Evolutionary conservation across 2,329 filamentous ascomycete genomes (phyloP), one percentile per base, ranked within the genome.

Genomic region (Boeremia exigua): DNA sequence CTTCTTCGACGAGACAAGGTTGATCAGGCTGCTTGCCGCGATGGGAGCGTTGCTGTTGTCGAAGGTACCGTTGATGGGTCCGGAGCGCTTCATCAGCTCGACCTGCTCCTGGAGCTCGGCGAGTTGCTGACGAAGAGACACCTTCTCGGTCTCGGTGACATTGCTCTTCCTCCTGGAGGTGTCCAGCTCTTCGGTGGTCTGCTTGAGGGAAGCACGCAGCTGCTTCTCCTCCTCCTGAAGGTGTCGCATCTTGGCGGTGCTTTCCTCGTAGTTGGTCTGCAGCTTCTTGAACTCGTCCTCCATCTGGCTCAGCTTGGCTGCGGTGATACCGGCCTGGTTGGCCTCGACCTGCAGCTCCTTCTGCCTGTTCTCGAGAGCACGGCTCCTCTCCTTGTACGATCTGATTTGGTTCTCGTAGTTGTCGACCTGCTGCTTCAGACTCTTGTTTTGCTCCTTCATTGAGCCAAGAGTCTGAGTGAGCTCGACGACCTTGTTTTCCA

Each of bases 401-500:
- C 96, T 96, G 79, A 99, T 88, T 78, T 99, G 95, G 65, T 85
- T 88, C 76, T 99, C 94, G 79, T 98, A 97, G 76, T 91, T 97
- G 77, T 97, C 92, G 44, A 99, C 89, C 77, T 98, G 93, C 32
- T 86, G 88, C 66, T 90, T 83, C 59, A 99, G 84, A 55, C 86
- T 85, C 82, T 96, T 97, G 85, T 99, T 99, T 79, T 96, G 91
- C 60, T 88, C 86, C 81, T 96, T 96, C 84, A 96, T 89, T 9
- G 92, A 88, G 63, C 95, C 93, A 67, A 99, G 79, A 45, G 89
- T 91, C 77, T 99, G 95, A 1, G 95, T 99, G 70, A 99, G 85
- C 80, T 99, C 95, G 60, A 99, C 92, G 60, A 99, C 95, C 86
- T 99, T 99, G 84, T 99, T 98, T 78, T 99, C 95, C 68, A 99